Evolutionary conservation across 202 grass and related monocot species (phyloP), one percentile per base, ranked within the genome.

Genomic region (Thinopyrum obtusiflorum): DNA sequence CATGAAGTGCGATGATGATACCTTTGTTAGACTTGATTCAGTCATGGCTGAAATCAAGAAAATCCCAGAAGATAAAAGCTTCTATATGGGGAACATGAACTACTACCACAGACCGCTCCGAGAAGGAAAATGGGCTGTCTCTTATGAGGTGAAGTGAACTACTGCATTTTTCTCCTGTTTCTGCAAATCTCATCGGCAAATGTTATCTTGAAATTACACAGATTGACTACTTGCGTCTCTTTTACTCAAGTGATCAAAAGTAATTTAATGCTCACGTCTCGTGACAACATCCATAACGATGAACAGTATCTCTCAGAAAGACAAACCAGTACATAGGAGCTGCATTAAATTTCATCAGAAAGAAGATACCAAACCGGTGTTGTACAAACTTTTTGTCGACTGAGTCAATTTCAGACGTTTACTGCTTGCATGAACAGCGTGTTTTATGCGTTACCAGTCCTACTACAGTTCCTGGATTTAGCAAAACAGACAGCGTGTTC

Each of bases 1-100:
- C 74, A 96, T 98, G 97, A 98, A 98, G 78, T 98, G 97, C 1
- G 97, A 98, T 3, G 97, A 98, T 84, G 97, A 98, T 60, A 98
- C 93, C 8, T 98, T 98, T 44, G 83, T 98, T 63, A 87, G 93
- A 70, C 40, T 94, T 33, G 85, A 98, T 87, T 91, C 97, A 18
- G 85, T 98, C 8, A 79, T 96, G 76, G 76, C 82, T 65, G 93
- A 94, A 87, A 68, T 96, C 35, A 88, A 77, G 46, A 98, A 94
- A 88, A 77, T 96, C 20, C 80, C 85, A 86, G 81, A 88, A 42
- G 73, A 80, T 74, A 96, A 69, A 89, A 98, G 90, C 80, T 85
- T 98, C 25, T 98, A 98, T 74, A n/a, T 96, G 31, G 97, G 97
- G 40, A 96, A 98, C 83, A 92, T 98, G 70, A 98, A 98, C 81